phyloP scores from a whole-genome alignment of 306 rosid species.

The Sindora glabra region DNA sequence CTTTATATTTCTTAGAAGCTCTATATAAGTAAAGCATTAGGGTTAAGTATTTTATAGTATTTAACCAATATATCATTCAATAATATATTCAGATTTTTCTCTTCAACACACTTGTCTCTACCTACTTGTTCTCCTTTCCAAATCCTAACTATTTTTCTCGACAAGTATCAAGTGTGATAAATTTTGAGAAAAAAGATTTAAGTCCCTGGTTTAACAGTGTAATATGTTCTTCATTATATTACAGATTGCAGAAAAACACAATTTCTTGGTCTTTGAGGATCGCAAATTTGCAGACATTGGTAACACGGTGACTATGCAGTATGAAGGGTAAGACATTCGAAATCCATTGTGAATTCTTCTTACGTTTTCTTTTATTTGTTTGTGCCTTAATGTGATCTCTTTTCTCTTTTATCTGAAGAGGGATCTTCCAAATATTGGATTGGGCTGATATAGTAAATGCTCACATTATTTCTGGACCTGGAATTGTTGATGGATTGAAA shows the following conservation, averaged over 20 bases:
- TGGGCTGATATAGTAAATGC: conserved; percentile 95
- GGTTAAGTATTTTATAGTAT: no score
- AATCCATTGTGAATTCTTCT: background rate
- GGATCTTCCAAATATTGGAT: conserved; percentile 78
- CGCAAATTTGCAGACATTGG: conserved; percentile 96
- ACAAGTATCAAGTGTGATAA: background rate
- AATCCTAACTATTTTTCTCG: no score
- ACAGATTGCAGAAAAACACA: conserved; percentile 77
- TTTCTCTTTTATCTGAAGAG: conserved; percentile 37
- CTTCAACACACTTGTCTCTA: no score
- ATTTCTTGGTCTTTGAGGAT: conserved; percentile 90
- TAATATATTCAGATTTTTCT: no score
- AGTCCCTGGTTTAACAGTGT: conserved; percentile 1
- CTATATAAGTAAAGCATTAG: no score
- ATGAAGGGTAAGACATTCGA: conserved; percentile 60
- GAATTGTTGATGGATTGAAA: conserved; percentile 86
- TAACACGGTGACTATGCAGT: conserved; percentile 89
- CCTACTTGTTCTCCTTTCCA: no score
- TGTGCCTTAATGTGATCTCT: background rate
- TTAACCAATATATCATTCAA: no score
- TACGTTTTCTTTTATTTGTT: background rate
- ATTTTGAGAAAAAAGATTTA: background rate
- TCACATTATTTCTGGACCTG: conserved; percentile 93
- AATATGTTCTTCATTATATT: conserved; percentile 18
- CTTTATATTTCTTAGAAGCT: no score